A percentile compares a stretch with the other conserved stretches of the same genome.
These are phyloP conservation scores for Whalleya microplaca DNA, from an alignment of 2,329 filamentous ascomycete genomes.

Conservation along the genomic window DNA sequence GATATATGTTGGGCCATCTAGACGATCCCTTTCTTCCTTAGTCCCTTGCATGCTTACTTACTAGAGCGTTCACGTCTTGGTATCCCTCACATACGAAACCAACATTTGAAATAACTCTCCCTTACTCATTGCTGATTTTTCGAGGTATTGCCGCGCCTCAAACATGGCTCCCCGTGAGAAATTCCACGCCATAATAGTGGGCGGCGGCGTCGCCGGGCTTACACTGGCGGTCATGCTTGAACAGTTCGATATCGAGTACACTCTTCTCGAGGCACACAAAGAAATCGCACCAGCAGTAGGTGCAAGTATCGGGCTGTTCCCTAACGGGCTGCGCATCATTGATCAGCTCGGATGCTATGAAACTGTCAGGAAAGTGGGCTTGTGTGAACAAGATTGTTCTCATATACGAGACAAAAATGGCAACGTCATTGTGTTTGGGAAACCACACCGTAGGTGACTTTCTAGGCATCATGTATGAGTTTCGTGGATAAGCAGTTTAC, in stretches of 20 bases:
- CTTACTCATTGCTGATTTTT: too few relatives aligned
- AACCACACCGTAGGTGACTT: not conserved
- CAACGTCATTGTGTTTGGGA: constrained; percentile 14
- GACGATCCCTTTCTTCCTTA: too few relatives aligned
- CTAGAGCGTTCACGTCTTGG: too few relatives aligned
- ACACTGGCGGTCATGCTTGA: constrained; percentile 51
- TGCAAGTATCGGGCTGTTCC: constrained; percentile 49
- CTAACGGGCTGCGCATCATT: constrained; percentile 48
- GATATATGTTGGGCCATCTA: too few relatives aligned
- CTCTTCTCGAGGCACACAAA: constrained; percentile 49
- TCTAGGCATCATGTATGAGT: too few relatives aligned
- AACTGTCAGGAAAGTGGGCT: constrained; percentile 25
- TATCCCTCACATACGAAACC: too few relatives aligned
- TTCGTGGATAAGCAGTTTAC: too few relatives aligned
- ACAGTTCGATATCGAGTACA: constrained; percentile 48
- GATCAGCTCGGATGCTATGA: constrained; percentile 52
- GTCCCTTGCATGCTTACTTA: too few relatives aligned
- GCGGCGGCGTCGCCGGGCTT: constrained; percentile 53
- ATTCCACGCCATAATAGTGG: constrained; percentile 50
- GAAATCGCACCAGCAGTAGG: constrained; percentile 50
- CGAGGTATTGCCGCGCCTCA: not conserved
- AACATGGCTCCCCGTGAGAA: constrained; percentile 1
- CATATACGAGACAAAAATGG: constrained; percentile 11
- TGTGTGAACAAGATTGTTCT: constrained; percentile 4
- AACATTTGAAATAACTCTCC: too few relatives aligned